phyloP scores from a whole-genome alignment of 2,329 filamentous ascomycete genomes.

The Samsoniella hepiali region DNA sequence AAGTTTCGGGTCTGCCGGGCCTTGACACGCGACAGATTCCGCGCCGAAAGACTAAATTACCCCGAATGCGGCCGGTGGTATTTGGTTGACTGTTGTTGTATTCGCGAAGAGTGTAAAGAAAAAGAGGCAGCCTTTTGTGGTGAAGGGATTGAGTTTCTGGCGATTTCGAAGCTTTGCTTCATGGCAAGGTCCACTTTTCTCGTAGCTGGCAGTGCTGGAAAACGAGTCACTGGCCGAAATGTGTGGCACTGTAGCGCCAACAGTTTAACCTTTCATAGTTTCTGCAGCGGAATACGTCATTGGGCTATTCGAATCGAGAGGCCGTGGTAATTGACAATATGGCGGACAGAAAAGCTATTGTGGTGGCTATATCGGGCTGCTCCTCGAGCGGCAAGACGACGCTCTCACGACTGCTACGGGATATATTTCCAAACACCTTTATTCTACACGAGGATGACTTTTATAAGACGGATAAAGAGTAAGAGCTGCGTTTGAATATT shows the following conservation, averaged over 20 bases:
- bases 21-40: neutral
- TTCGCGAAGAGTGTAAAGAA: neutral
- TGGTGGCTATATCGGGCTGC: constrained; percentile 82
- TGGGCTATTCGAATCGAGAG: neutral
- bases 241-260: neutral
- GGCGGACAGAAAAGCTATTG: constrained; percentile 47
- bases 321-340: constrained; percentile 25
- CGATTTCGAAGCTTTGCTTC: constrained; percentile 11
- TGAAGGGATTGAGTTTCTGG: neutral
- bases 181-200: constrained; percentile 12
- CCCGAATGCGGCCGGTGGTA: neutral
- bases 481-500: constrained; percentile 24
- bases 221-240: constrained; percentile 9
- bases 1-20: neutral
- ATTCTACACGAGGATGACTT: constrained; percentile 97
- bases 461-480: constrained; percentile 76
- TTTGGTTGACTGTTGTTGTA: neutral
- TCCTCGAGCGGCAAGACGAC: constrained; percentile 96
- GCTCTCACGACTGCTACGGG: constrained; percentile 76
- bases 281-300: neutral
- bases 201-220: neutral
- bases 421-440: constrained; percentile 74
- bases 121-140: neutral
- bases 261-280: neutral
- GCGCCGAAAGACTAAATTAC: neutral